Percentiles rank a stretch among this genome's conserved stretches.
These are phyloP conservation scores for Pinus albicaulis DNA, from an alignment of 75 land plant species.

Conservation along the genomic window DNA sequence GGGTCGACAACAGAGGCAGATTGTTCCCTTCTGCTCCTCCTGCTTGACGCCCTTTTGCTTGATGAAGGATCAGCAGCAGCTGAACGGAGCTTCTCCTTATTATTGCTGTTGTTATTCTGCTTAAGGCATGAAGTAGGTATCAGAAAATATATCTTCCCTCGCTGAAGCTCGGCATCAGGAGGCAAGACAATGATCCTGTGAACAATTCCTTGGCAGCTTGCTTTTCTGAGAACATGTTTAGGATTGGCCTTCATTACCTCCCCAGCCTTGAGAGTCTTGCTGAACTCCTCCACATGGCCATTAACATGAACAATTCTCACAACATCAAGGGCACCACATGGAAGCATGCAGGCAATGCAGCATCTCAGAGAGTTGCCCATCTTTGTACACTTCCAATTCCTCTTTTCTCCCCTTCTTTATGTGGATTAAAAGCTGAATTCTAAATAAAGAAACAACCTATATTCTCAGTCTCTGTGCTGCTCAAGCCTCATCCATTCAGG, in stretches of 20 bases:
- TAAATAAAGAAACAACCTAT: no score
- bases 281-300: slow-evolving; percentile 36
- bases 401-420: background rate
- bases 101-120: background rate
- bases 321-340: slow-evolving; percentile 31
- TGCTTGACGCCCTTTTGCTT: slow-evolving; percentile 15
- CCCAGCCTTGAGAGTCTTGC: slow-evolving; percentile 19
- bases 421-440: no score
- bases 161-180: slow-evolving; percentile 58
- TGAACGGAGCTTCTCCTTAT: background rate
- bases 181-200: slow-evolving; percentile 47
- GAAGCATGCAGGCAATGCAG: slow-evolving; percentile 26
- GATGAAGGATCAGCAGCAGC: slow-evolving; percentile 12
- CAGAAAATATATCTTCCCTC: slow-evolving; percentile 77
- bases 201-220: slow-evolving; percentile 8
- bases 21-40: slow-evolving; percentile 9
- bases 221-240: slow-evolving; percentile 8
- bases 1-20: slow-evolving; percentile 7
- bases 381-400: background rate
- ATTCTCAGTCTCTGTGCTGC: no score
- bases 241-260: slow-evolving; percentile 29
- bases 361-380: slow-evolving; percentile 29
- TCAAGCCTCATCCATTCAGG: no score
- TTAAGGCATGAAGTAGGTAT: slow-evolving; percentile 28
- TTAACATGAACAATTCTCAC: slow-evolving; percentile 29